phyloP scores from a whole-genome alignment of 2,329 filamentous ascomycete genomes.

The Colletotrichum musicola region DNA sequence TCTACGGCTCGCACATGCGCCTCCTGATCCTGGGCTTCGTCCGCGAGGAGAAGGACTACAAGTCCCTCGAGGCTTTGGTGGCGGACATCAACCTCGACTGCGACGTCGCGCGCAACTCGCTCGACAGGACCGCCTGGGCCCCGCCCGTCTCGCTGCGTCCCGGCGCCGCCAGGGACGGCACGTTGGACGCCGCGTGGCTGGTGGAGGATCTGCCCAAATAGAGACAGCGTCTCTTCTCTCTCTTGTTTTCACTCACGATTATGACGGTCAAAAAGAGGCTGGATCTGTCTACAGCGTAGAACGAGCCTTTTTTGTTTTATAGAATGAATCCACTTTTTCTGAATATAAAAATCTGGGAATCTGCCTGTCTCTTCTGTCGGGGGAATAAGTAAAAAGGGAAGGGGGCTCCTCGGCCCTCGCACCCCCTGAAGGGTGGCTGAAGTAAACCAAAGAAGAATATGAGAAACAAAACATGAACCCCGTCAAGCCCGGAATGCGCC shows the following conservation, averaged over 20 bases:
- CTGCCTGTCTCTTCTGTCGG: constrained; percentile 7
- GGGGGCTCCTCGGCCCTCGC: neutral
- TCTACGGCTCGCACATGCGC: constrained; percentile 86
- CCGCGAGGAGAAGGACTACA: constrained; percentile 89
- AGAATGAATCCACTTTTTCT: constrained; percentile 6
- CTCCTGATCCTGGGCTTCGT: constrained; percentile 89
- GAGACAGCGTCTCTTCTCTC: neutral
- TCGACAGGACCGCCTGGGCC: constrained; percentile 74
- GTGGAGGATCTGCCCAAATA: constrained; percentile 43
- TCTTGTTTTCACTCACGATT: neutral
- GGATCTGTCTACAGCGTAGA: constrained; percentile 20
- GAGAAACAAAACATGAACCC: neutral
- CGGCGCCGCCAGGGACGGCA: constrained; percentile 45
- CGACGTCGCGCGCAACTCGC: constrained; percentile 80
- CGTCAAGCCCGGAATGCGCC: constrained; percentile 28
- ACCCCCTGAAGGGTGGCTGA: constrained; percentile 13
- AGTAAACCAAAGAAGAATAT: constrained; percentile 18
- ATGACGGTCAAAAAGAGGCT: neutral
- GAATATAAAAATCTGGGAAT: constrained; percentile 4
- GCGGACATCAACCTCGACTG: constrained; percentile 92
- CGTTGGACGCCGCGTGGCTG: constrained; percentile 56
- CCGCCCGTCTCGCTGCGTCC: constrained; percentile 50
- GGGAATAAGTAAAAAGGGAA: neutral
- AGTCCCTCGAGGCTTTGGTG: constrained; percentile 83
- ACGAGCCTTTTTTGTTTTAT: neutral